Percentiles rank a stretch among this genome's conserved stretches.
Evolutionary conservation across 768 basidiomycete genomes (phyloP).

Genomic region (Hygrophorus russula): DNA sequence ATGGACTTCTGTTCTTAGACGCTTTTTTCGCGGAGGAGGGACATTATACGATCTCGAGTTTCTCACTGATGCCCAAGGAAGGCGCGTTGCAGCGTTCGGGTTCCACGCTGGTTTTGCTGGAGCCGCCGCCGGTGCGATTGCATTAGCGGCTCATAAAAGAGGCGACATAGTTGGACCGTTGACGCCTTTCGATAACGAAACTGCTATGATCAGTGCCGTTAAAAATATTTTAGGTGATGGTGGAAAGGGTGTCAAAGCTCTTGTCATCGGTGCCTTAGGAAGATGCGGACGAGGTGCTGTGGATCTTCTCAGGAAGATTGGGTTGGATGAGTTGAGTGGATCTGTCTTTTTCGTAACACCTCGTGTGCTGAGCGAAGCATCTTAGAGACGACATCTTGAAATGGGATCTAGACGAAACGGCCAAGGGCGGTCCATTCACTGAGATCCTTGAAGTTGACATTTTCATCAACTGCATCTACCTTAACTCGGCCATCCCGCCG

Average conservation of each 20-base stretch:
- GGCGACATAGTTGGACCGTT: slow-evolving; percentile 54
- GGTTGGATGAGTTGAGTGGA: slow-evolving; percentile 74
- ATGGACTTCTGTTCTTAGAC: slow-evolving; percentile 76
- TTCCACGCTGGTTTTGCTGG: slow-evolving; percentile 99
- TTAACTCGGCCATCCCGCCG: slow-evolving; percentile 74
- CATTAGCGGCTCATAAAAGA: slow-evolving; percentile 54
- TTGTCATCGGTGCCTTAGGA: slow-evolving; percentile 94
- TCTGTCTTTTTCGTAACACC: slow-evolving; percentile 3
- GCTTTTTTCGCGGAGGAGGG: slow-evolving; percentile 77
- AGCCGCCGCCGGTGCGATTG: slow-evolving; percentile 83
- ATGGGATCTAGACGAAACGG: slow-evolving; percentile 97
- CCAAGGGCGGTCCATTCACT: slow-evolving; percentile 90
- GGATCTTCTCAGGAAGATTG: slow-evolving; percentile 90
- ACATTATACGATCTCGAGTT: slow-evolving; percentile 95
- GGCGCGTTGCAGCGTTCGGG: slow-evolving; percentile 95
- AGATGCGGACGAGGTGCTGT: slow-evolving; percentile 93
- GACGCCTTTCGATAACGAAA: slow-evolving; percentile 76
- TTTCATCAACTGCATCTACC: slow-evolving; percentile 99
- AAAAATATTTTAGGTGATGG: slow-evolving; percentile 52
- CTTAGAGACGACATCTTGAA: slow-evolving; percentile 84
- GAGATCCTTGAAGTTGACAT: slow-evolving; percentile 96
- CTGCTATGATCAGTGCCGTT: slow-evolving; percentile 71
- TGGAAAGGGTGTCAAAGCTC: slow-evolving; percentile 67
- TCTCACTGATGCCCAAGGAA: slow-evolving; percentile 69
- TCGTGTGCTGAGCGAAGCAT: slow-evolving; percentile 5